Evolutionary conservation across 2,329 filamentous ascomycete genomes (phyloP), one percentile per base, ranked within the genome.

Genomic region (Ophiostoma populinum): DNA sequence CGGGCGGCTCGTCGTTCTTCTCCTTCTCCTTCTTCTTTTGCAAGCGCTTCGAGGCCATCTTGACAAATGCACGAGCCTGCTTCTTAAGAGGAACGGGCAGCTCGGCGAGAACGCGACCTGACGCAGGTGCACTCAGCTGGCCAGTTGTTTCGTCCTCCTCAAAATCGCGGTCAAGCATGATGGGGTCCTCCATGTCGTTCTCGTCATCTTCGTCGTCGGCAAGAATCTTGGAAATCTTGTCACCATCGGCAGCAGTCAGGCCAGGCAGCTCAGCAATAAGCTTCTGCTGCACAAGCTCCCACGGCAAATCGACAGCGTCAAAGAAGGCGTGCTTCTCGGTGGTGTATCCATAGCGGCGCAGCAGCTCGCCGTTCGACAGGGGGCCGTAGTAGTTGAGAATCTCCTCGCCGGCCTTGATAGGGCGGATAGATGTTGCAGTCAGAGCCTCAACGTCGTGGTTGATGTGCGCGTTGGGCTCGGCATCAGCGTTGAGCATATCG

Each of bases 371-470:
- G 40, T 80, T 79, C 8, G 83, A 79, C 3, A 92, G 68, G 6
- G 83, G 75, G 0, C 86, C 86, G 45, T 92, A 92, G 51, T 92
- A 86, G 51, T 92, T 92, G 50, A 86, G 70, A 13, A 93, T 70
- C 52, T 92, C 80, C 37, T 82, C 70, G 6, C 80, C 80, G 1
- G 68, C 65, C 17, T 55, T 56, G 47, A 93, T 83, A 1, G 67
- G 56, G 28, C 74, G 70, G 39, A 86, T 61, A 1, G 79, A 64
- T 17, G 74, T 78, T 53, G 90, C 87, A 3, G 75, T 72, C 10
- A 92, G 59, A 11, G 55, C 56, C 8, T 65, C 53, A 19, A 67
- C 61, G 22, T 57, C 63, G 39, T 70, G 66, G 45, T 67, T 65
- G 24, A 70, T 63, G 35, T 70, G 65, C 3, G 63, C 79, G 45